These are phyloP conservation scores for Rhypophila decipiens DNA, from an alignment of 495 filamentous ascomycete genomes.

Conservation along the genomic window DNA sequence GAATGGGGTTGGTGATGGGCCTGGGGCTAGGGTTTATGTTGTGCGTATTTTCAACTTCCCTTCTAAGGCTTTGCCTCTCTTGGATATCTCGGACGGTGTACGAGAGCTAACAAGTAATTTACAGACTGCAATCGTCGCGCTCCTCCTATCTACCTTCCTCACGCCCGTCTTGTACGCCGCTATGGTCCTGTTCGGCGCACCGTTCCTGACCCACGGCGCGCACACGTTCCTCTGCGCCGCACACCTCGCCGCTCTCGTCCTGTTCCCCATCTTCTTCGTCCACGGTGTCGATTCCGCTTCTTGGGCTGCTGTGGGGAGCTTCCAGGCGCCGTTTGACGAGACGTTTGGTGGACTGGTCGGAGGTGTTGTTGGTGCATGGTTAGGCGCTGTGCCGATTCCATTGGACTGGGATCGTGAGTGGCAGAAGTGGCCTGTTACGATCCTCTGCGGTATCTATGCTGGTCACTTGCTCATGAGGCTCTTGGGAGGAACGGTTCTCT, in stretches of 20 bases:
- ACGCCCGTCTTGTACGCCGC: conserved; percentile 55
- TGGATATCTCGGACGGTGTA: no score
- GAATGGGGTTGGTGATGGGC: conserved; percentile 9
- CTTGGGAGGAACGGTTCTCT: conserved; percentile 31
- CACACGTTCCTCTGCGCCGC: conserved; percentile 75
- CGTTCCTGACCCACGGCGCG: conserved; percentile 70
- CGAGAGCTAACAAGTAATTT: conserved; percentile 2
- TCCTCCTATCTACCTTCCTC: conserved; percentile 51
- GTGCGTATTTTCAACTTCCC: conserved; percentile 19
- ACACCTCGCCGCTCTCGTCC: conserved; percentile 71
- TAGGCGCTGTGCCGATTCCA: conserved; percentile 87
- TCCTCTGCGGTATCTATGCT: conserved; percentile 42
- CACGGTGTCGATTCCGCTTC: conserved; percentile 68
- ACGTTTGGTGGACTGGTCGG: conserved; percentile 61
- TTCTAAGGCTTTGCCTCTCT: neutral
- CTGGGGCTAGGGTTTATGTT: conserved; percentile 25
- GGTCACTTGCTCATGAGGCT: conserved; percentile 33
- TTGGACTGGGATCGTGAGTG: conserved; percentile 93
- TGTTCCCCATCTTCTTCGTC: conserved; percentile 71
- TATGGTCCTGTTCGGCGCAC: conserved; percentile 85
- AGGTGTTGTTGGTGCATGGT: conserved; percentile 59
- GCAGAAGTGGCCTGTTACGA: conserved; percentile 96
- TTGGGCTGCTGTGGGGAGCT: conserved; percentile 66
- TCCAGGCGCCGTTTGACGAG: conserved; percentile 56
- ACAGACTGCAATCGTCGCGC: conserved; percentile 57